Conservation (phyloP, 2,329 filamentous ascomycete genomes). For the Colletotrichum sansevieriae region DNA sequence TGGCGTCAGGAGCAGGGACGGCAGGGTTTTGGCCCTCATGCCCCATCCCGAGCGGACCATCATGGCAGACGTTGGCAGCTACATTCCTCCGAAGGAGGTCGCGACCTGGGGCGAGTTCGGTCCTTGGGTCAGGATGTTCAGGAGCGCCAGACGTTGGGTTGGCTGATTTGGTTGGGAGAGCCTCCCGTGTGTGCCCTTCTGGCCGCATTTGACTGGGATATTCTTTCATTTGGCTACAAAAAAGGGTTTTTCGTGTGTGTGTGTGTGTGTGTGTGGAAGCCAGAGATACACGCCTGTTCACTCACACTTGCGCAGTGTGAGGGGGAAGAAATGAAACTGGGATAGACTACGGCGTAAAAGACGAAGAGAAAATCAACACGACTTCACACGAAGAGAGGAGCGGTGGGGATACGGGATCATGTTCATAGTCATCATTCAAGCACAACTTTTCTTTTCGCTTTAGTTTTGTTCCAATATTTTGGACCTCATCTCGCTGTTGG, state of each 20-base stretch:
- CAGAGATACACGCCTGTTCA: background rate
- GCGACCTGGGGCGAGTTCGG: constrained; percentile 84
- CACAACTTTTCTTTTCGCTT: constrained; percentile 13
- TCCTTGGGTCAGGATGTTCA: constrained; percentile 89
- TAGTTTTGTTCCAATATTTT: background rate
- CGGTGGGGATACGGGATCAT: background rate
- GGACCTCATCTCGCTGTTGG: background rate
- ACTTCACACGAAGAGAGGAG: constrained; percentile 21
- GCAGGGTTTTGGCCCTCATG: constrained; percentile 89
- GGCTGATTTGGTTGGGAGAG: constrained; percentile 57
- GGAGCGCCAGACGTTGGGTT: constrained; percentile 89
- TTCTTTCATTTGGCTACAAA: background rate
- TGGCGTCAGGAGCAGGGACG: constrained; percentile 81
- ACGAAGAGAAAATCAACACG: constrained; percentile 7
- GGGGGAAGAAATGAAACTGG: background rate
- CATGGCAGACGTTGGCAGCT: constrained; percentile 82
- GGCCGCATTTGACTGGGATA: background rate
- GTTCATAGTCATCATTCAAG: constrained; percentile 28
- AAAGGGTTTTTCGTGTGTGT: background rate
- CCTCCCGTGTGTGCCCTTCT: background rate
- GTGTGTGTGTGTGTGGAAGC: constrained; percentile 4
- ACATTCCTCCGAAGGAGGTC: constrained; percentile 69
- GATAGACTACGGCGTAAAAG: background rate
- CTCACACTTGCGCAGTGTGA: background rate
- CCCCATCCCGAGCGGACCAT: constrained; percentile 94